Base-by-base conservation (phyloP, 179 eudicot genomes). In the Carnegiea gigantea region DNA sequence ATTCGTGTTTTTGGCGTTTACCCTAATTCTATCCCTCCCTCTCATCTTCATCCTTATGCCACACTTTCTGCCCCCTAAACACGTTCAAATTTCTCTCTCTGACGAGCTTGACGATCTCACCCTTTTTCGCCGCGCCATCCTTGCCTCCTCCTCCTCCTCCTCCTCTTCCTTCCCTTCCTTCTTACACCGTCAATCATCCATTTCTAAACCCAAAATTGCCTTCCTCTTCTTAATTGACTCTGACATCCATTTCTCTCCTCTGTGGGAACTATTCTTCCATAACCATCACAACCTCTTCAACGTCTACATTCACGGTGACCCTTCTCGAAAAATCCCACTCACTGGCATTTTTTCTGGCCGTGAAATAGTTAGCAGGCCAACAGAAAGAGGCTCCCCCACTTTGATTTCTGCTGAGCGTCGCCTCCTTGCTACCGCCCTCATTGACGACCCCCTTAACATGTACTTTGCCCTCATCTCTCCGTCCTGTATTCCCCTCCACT, bases 221-320 rank as follows among this genome's bases (percentile, higher is more conserved):
- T 77, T 77, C 54, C 72, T 77, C 33, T 77, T 77, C 72, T 38
- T 77, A 18, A 77, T 21, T n/a, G 24, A 59, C 51, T 23, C 80
- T 20, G 20, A 18, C 5, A 67, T 77, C 71, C 72, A 44, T 59
- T 77, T 77, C 72, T 77, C 80, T 24, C 80, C 80, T n/a, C 72
- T 77, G 2, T 77, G 80, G 80, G 71, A 60, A 8, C 38, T 10
- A 21, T 77, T 59, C 72, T 77, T 77, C 72, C 33, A 33, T 44
- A 38, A 40, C n/a, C 36, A 44, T 23, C 51, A 77, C 43, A 14
- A 64, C 1, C 83, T 84, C 36, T 89, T 81, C 84, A 90, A 89
- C 82, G 88, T 90, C 78, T 89, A 90, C 88, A 44, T 90, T 59
- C 93, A 90, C 86, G 86, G 87, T 26, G 88, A 89, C 53, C 93